These are phyloP conservation scores for Pseudoscleropodium purum DNA, from an alignment of 225 moss, liverwort and hornwort genomes.

Conservation along the genomic window DNA sequence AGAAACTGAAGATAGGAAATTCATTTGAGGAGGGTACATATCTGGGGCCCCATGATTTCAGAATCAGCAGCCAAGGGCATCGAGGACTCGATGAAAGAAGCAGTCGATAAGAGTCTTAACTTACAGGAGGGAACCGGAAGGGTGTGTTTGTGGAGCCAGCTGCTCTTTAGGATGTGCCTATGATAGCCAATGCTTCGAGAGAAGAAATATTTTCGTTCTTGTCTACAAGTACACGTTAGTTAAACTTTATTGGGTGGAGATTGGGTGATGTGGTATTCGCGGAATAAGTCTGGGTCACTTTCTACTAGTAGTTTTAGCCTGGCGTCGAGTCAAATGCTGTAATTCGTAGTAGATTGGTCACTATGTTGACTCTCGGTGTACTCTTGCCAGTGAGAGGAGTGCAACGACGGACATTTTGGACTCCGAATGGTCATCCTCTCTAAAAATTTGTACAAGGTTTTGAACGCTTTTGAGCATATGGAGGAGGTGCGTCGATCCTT, in stretches of 20 bases:
- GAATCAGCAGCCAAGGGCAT: constrained; percentile 63
- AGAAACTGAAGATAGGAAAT: constrained; percentile 51
- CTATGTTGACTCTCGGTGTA: neutral
- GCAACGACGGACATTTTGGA: constrained; percentile 62
- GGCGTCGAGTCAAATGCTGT: neutral
- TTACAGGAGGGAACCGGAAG: constrained; percentile 44
- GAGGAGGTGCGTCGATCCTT: constrained; percentile 36
- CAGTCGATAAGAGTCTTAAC: constrained; percentile 39
- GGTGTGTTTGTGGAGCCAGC: constrained; percentile 53
- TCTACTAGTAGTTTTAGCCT: neutral
- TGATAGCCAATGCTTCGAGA: constrained; percentile 50
- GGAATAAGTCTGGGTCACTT: neutral
- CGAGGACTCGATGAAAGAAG: constrained; percentile 51
- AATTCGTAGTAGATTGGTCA: neutral
- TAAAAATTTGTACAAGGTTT: constrained; percentile 57
- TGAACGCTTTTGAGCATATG: constrained; percentile 63
- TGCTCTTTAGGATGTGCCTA: constrained; percentile 48
- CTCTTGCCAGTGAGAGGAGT: constrained; percentile 34
- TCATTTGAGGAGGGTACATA: constrained; percentile 50
- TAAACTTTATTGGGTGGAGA: neutral
- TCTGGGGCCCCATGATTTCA: constrained; percentile 68
- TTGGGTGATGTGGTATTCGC: neutral
- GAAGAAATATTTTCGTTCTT: constrained; percentile 60
- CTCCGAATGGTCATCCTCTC: constrained; percentile 51
- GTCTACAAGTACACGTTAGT: constrained; percentile 8